phyloP scores from a whole-genome alignment of 495 filamentous ascomycete species.

The Aspergillus bridgeri region DNA sequence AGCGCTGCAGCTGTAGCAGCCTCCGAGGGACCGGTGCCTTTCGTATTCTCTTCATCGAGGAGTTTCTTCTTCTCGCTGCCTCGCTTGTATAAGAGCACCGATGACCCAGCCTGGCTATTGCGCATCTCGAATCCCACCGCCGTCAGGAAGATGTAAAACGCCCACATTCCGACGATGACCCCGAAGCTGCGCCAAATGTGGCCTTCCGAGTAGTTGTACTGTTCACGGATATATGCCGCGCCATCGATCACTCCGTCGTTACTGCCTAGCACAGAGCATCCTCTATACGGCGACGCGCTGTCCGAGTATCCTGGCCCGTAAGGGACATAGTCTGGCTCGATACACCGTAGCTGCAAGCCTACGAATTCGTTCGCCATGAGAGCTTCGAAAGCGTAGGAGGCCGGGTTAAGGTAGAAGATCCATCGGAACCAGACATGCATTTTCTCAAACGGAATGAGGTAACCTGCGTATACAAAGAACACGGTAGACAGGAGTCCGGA shows the following conservation, averaged over 20 bases:
- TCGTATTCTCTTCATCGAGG: conserved; percentile 28
- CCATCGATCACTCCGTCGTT: conserved; percentile 56
- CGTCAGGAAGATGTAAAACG: conserved; percentile 67
- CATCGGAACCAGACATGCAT: conserved; percentile 87
- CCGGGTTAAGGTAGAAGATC: conserved; percentile 85
- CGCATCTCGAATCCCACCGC: conserved; percentile 59
- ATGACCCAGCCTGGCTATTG: conserved; percentile 60
- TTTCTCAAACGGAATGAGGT: conserved; percentile 67
- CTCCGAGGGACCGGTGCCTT: conserved; percentile 7
- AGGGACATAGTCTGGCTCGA: conserved; percentile 57
- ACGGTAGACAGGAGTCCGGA: conserved; percentile 72
- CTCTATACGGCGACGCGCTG: conserved; percentile 58
- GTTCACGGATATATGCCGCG: conserved; percentile 58
- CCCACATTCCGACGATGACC: conserved; percentile 71
- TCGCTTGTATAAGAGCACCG: conserved; percentile 59
- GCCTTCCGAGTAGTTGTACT: conserved; percentile 57
- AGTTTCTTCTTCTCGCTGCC: conserved; percentile 38
- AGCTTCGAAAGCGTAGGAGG: conserved; percentile 82
- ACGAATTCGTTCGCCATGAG: conserved; percentile 91
- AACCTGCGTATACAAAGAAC: conserved; percentile 79
- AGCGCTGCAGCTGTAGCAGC: conserved; percentile 20
- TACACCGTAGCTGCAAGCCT: conserved; percentile 74
- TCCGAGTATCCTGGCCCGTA: conserved; percentile 60
- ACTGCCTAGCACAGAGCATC: conserved; percentile 68
- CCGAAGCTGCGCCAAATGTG: conserved; percentile 81